Evolutionary conservation across 1,139 yeast species (phyloP), one percentile per base, ranked within the genome.

Genomic region (Meyerozyma smithsonii): DNA sequence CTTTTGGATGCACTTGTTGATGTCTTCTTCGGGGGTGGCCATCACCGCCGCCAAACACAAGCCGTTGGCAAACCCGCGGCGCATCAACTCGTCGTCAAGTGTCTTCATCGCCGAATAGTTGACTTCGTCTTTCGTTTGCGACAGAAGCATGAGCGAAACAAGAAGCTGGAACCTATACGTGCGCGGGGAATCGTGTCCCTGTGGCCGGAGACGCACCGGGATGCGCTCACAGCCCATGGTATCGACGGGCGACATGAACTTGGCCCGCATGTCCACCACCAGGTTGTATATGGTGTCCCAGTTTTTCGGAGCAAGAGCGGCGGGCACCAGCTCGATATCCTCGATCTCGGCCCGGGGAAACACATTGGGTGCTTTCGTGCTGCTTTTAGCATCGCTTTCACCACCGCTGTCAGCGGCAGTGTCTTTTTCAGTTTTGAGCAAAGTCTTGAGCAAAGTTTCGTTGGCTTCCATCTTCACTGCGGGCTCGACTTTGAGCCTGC

Each of bases 81-180:
- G 45, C 5, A 55, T 39, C 52, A 65, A 77, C 50, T 62, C 73
- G 41, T 42, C 54, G 48, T 87, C 81, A 46, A 90, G 62, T 17
- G 64, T 70, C 24, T 61, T 61, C 82, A 90, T 83, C 1, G 95
- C 95, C 35, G 71, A 72, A 39, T 72, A 85, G 47, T 86, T 90
- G 26, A 82, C 79, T 55, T 87, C 96, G 58, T 92, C 98, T 54
- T 85, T 88, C 1, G 97, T 92, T 52, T 90, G 97, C 0, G 97
- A 78, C 11, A 96, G 86, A 25, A 92, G 74, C 92, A 90, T 86
- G 40, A 90, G 69, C 3, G 95, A 81, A 0, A 88, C 69, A 35
- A 90, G 65, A 28, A 87, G 66, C 58, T 89, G 96, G 55, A 82
- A 84, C 37, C 97, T 66, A 51, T 73, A 81, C 19, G 64, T 55